Evolutionary conservation across 2,329 filamentous ascomycete genomes (phyloP).

Genomic region (Didymella keratinophila): DNA sequence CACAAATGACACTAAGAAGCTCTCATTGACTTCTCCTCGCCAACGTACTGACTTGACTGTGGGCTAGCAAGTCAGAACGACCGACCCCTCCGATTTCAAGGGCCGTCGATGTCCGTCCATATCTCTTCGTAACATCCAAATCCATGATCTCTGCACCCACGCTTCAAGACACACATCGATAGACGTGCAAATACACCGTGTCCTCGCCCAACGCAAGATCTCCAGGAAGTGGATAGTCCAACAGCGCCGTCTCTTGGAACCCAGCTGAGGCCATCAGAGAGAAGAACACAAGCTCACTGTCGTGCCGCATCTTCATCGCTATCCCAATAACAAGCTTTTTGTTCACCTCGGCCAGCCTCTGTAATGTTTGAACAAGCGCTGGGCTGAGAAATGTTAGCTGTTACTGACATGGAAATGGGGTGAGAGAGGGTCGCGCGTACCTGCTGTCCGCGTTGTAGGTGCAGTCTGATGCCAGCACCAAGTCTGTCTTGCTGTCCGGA

Average conservation of each 20-base stretch:
- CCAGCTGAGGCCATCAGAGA: constrained; percentile 55
- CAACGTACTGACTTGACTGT: no score
- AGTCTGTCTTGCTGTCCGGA: constrained; percentile 54
- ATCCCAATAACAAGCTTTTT: constrained; percentile 60
- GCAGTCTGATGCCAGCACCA: constrained; percentile 74
- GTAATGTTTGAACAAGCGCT: constrained; percentile 66
- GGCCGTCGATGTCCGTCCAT: no score
- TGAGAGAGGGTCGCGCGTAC: constrained; percentile 22
- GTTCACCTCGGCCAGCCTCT: constrained; percentile 54
- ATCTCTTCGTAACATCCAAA: no score
- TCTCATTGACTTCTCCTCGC: no score
- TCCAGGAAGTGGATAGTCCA: constrained; percentile 36
- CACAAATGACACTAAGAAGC: no score
- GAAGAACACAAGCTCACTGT: constrained; percentile 72
- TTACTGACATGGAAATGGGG: no score
- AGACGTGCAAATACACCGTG: no score
- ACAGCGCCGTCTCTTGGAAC: constrained; percentile 31
- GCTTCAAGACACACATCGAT: no score
- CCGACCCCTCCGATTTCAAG: no score
- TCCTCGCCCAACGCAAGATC: constrained; percentile 19
- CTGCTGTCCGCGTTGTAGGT: constrained; percentile 74
- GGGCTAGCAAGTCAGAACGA: no score
- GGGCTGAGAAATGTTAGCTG: constrained; percentile 50
- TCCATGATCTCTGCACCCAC: no score
- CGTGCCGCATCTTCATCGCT: constrained; percentile 72